Base-by-base conservation (phyloP, 2,329 filamentous ascomycete species). In the Talaromyces albobiverticillius region DNA sequence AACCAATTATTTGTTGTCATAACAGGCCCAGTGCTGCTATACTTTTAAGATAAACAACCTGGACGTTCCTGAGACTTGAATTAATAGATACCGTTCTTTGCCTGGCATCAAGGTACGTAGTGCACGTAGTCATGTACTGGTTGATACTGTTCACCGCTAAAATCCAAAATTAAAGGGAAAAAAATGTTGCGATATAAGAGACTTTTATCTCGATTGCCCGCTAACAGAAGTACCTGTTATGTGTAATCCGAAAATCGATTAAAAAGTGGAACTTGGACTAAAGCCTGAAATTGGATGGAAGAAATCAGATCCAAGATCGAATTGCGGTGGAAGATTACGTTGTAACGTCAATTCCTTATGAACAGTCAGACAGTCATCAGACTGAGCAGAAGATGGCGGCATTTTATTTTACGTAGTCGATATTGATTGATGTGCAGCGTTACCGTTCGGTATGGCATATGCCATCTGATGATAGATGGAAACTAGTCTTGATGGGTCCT, bases 401-500 rank as follows among this genome's bases (percentile, higher is more conserved):
- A 36, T 36, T 36, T 36, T 36, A 36, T 36, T 36, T 13, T n/a
- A n/a, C n/a, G n/a, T n/a, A n/a, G n/a, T n/a, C n/a, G n/a, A n/a
- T n/a, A n/a, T n/a, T n/a, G n/a, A n/a, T n/a, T n/a, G n/a, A n/a
- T n/a, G n/a, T n/a, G n/a, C n/a, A n/a, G n/a, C n/a, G n/a, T n/a
- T n/a, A n/a, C n/a, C n/a, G n/a, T n/a, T n/a, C n/a, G n/a, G n/a
- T n/a, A n/a, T n/a, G n/a, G n/a, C n/a, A n/a, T 29, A 14, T 16
- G 25, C 40, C 38, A 42, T 50, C 23, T 42, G 25, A 16, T 34
- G n/a, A 26, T 5, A 31, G 29, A 42, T 42, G 34, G 25, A 22
- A 40, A 32, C 23, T 50, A 51, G 18, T 16, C 38, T 34, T 14
- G 38, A 51, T 43, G 20, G 20, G 38, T 51, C 48, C 32, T 43